phyloP scores from a whole-genome alignment of 139 green algal genomes.

The Chlamydomonas eustigma region DNA sequence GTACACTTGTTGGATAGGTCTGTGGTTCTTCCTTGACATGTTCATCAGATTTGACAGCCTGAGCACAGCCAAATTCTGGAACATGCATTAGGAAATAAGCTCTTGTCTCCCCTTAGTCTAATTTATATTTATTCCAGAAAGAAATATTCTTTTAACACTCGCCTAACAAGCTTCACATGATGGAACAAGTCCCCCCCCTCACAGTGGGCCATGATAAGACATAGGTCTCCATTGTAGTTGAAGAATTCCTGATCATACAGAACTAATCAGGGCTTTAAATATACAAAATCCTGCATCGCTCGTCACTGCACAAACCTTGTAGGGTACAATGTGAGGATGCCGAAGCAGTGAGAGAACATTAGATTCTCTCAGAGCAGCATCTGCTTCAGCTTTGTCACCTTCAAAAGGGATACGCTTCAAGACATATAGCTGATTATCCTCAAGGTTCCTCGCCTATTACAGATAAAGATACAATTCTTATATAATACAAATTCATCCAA shows the following conservation, averaged over 20 bases:
- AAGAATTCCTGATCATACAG: conserved; percentile 33
- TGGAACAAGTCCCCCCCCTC: conserved; percentile 36
- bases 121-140: no score
- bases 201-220: conserved; percentile 42
- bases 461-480: background rate
- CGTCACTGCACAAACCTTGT: no score
- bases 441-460: conserved; percentile 4
- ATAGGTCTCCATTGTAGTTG: conserved; percentile 41
- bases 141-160: no score
- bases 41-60: no score
- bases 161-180: background rate
- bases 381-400: conserved; percentile 18
- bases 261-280: no score
- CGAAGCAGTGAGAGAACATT: conserved; percentile 29
- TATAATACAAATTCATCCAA: background rate
- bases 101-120: no score
- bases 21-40: no score
- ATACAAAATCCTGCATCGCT: no score
- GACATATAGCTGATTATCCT: conserved; percentile 22
- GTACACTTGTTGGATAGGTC: no score
- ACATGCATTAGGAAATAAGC: no score
- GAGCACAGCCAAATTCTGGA: no score
- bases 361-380: conserved; percentile 26
- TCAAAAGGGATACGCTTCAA: conserved; percentile 39
- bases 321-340: conserved; percentile 34